phyloP scores from a whole-genome alignment of 2,329 filamentous ascomycete genomes.

The Alternaria atra region DNA sequence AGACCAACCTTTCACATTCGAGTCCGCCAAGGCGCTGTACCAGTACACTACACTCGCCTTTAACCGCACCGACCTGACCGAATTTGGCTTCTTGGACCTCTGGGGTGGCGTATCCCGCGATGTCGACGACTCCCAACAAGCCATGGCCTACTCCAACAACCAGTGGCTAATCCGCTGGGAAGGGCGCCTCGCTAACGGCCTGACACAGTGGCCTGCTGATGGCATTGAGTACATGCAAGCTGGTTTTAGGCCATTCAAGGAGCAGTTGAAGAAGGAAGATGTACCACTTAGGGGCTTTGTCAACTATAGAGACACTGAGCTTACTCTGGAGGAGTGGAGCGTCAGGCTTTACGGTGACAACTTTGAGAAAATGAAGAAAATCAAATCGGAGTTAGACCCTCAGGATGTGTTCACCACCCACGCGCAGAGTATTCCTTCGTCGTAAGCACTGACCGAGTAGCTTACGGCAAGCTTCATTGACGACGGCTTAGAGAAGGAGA shows the following conservation, averaged over 20 bases:
- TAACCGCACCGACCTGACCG: conserved; percentile 27
- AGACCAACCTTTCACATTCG: conserved; percentile 19
- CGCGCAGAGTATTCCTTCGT: conserved; percentile 3
- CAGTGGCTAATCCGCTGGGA: conserved; percentile 36
- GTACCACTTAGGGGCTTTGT: conserved; percentile 26
- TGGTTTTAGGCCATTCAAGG: conserved; percentile 24
- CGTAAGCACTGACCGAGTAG: neutral
- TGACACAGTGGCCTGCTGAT: conserved; percentile 25
- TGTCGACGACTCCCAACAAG: conserved; percentile 23
- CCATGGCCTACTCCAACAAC: conserved; percentile 27
- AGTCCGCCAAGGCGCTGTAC: conserved; percentile 22
- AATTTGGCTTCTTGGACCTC: conserved; percentile 27
- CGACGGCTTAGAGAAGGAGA: no score
- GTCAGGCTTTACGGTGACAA: conserved; percentile 28
- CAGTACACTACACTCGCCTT: conserved; percentile 17
- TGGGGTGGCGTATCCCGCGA: conserved; percentile 29
- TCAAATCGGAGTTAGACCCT: conserved; percentile 25
- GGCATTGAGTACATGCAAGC: conserved; percentile 30
- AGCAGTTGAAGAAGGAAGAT: conserved; percentile 20
- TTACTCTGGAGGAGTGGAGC: conserved; percentile 26
- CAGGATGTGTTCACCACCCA: conserved; percentile 25
- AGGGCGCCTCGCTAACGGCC: conserved; percentile 14
- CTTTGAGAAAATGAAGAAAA: conserved; percentile 25
- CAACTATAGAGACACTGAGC: conserved; percentile 30
- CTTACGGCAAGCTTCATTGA: neutral